Percentiles rank a stretch among this genome's conserved stretches.
These are phyloP conservation scores for Chaetomium sp. DNA, from an alignment of 2,329 filamentous ascomycete species.

Conservation along the genomic window DNA sequence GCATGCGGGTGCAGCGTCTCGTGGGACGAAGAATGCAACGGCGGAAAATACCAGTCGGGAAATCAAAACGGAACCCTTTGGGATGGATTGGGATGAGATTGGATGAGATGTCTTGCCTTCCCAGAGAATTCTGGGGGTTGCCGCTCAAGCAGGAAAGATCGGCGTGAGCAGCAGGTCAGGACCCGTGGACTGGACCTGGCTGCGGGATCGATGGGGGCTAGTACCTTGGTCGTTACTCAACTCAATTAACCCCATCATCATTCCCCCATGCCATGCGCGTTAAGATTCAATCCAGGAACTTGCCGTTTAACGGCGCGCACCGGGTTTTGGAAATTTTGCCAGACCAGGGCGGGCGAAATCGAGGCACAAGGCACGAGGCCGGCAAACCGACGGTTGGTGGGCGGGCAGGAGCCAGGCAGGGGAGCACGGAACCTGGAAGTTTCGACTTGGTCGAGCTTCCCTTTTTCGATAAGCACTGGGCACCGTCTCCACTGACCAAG, in stretches of 20 bases:
- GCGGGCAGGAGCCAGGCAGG: background rate
- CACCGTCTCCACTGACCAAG: slow-evolving; percentile 11
- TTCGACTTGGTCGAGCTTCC: background rate
- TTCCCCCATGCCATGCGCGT: background rate
- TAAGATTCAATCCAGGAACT: background rate
- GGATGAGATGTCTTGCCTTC: slow-evolving; percentile 25
- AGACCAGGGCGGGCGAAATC: background rate
- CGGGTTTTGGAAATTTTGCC: slow-evolving; percentile 9
- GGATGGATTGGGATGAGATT: slow-evolving; percentile 14
- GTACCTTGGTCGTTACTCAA: too few relatives aligned
- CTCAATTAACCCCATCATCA: slow-evolving; percentile 6
- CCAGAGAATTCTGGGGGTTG: slow-evolving; percentile 7
- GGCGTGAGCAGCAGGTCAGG: slow-evolving; percentile 17
- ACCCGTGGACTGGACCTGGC: slow-evolving; percentile 16
- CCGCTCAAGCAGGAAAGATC: slow-evolving; percentile 27
- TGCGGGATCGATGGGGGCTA: slow-evolving; percentile 16
- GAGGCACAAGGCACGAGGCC: slow-evolving; percentile 1
- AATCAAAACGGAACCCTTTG: slow-evolving; percentile 17
- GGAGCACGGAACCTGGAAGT: background rate
- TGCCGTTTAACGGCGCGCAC: background rate
- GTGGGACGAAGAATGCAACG: slow-evolving; percentile 27
- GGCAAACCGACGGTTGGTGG: background rate
- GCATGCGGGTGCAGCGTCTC: slow-evolving; percentile 27
- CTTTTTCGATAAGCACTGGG: slow-evolving; percentile 12
- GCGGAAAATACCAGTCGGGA: slow-evolving; percentile 25